These are phyloP conservation scores for Cercospora janseana DNA, from an alignment of 2,329 filamentous ascomycete genomes.

Conservation along the genomic window DNA sequence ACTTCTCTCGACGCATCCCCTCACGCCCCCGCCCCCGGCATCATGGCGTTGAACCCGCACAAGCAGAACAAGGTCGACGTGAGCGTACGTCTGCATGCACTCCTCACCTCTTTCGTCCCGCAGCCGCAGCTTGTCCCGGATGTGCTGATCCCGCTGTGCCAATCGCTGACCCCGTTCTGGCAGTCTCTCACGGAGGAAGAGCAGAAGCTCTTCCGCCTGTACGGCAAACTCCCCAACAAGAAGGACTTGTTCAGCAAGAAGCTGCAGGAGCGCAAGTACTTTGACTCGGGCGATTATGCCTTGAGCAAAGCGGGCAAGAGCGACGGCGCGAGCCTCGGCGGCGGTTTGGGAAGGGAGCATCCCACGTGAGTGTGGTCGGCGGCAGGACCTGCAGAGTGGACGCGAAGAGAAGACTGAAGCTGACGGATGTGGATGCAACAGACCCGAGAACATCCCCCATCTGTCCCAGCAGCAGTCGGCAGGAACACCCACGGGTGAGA, in stretches of 20 bases:
- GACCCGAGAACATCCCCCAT: slow-evolving; percentile 42
- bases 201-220: slow-evolving; percentile 92
- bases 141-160: slow-evolving; percentile 10
- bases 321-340: slow-evolving; percentile 73
- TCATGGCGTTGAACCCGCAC: slow-evolving; percentile 72
- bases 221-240: slow-evolving; percentile 95
- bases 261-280: slow-evolving; percentile 98
- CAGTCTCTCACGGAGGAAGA: slow-evolving; percentile 82
- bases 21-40: neutral
- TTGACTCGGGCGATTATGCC: slow-evolving; percentile 92
- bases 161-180: slow-evolving; percentile 15
- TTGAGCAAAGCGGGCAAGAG: slow-evolving; percentile 96
- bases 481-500: slow-evolving; percentile 20
- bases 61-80: slow-evolving; percentile 99
- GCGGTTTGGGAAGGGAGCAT: slow-evolving; percentile 90
- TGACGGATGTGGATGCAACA: slow-evolving; percentile 18
- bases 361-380: slow-evolving; percentile 60
- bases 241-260: slow-evolving; percentile 97
- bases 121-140: slow-evolving; percentile 3
- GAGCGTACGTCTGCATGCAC: slow-evolving; percentile 63
- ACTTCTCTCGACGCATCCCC: no score
- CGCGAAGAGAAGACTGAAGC: neutral
- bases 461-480: slow-evolving; percentile 33
- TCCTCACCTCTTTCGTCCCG: neutral
- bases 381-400: neutral